Conservation (phyloP, 2,329 filamentous ascomycete species). For the Penicillium olsonii region DNA sequence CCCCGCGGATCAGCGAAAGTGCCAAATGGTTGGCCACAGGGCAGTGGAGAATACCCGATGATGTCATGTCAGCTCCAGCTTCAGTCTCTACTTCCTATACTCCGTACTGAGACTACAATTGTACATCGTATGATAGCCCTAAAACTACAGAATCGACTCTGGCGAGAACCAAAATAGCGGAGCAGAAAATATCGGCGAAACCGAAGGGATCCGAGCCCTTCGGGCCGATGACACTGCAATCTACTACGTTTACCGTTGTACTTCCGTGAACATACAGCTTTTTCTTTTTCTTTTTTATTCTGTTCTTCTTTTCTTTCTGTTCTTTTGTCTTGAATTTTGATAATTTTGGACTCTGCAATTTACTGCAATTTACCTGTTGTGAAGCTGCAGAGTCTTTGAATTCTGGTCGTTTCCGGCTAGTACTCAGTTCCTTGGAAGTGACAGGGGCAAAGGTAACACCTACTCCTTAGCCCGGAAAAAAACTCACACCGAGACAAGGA, state of each 20-base stretch:
- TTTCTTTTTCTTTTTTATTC: not conserved
- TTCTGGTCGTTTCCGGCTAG: too few species aligned
- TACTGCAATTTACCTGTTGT: too few species aligned
- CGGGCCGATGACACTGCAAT: not conserved
- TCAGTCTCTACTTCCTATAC: too few species aligned
- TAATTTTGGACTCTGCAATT: too few species aligned
- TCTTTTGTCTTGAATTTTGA: too few species aligned
- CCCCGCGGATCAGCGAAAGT: not conserved
- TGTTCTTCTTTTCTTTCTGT: not conserved
- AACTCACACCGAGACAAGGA: slow-evolving; percentile 9
- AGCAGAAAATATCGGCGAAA: too few species aligned
- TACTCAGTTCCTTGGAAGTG: slow-evolving; percentile 7
- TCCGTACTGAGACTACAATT: too few species aligned
- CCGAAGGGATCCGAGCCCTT: not conserved
- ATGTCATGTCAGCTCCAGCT: too few species aligned
- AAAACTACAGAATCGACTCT: too few species aligned
- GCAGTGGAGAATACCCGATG: not conserved
- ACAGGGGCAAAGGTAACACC: slow-evolving; percentile 1
- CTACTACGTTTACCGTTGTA: not conserved
- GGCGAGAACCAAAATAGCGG: too few species aligned
- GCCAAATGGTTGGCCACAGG: not conserved
- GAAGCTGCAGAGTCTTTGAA: too few species aligned
- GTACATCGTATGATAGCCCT: too few species aligned
- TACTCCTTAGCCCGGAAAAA: slow-evolving; percentile 3
- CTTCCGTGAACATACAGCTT: not conserved